phyloP scores from a whole-genome alignment of 805 yeast species.

The Barnettozyma sucrosica region DNA sequence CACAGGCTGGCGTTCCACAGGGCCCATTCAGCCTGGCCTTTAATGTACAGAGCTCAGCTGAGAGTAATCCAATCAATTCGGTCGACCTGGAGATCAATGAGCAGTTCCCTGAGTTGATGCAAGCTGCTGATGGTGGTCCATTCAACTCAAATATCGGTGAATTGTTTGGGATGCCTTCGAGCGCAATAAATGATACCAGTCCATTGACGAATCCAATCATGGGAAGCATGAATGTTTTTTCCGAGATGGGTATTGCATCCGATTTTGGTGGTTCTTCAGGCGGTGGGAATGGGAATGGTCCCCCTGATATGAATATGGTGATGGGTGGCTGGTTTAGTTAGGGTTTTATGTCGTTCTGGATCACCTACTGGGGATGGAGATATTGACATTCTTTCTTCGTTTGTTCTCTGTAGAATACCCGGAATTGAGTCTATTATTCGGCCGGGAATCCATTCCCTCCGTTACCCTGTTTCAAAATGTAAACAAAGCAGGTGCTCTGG shows the following conservation, averaged over 20 bases:
- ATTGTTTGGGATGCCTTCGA: conserved; percentile 12
- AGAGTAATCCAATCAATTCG: conserved; percentile 8
- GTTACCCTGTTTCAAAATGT: not conserved
- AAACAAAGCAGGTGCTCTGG: not conserved
- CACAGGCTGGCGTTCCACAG: conserved; percentile 4
- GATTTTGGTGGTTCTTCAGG: not conserved
- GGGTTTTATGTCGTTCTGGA: not conserved
- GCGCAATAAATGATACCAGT: not conserved
- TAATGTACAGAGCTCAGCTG: conserved; percentile 2
- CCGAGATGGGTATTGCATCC: conserved; percentile 2
- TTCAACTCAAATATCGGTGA: conserved; percentile 15
- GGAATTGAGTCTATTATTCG: too few relatives aligned
- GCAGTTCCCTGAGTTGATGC: conserved; percentile 11
- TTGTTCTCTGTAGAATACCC: too few relatives aligned
- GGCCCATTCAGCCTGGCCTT: conserved; percentile 10
- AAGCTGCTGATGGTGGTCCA: conserved; percentile 10
- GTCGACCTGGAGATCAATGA: conserved; percentile 8
- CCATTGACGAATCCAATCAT: conserved; percentile 1
- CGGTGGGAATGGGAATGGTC: conserved; percentile 2
- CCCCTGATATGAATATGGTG: conserved; percentile 19
- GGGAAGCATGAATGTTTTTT: not conserved
- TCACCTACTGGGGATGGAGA: too few relatives aligned
- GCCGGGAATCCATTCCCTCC: too few relatives aligned
- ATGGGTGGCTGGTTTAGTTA: conserved; percentile 23
- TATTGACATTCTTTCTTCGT: too few relatives aligned